Base-by-base conservation (phyloP, 495 filamentous ascomycete species). In the Chaetomium fimeti region DNA sequence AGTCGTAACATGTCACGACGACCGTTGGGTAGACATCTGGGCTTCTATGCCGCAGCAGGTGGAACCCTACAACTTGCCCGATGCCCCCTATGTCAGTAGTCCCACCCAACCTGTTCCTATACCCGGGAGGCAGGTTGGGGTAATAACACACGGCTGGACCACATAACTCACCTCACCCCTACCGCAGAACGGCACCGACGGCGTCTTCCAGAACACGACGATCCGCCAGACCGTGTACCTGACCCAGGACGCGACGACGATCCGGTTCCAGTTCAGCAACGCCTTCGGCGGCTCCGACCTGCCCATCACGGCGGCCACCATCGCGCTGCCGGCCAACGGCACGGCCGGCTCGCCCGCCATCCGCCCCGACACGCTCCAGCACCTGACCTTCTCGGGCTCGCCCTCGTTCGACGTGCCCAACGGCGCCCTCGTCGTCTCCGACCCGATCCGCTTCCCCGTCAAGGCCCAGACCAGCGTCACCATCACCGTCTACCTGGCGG, bases 211-310 rank as follows among this genome's bases (percentile, higher is more conserved):
- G 25, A 83, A 87, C 63, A 75, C 83, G 3, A 88, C 87, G 1
- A 73, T 89, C 65, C 84, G 87, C 13, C 85, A 88, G 71, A 89
- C 86, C 0, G 56, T 88, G n/a, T 81, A 82, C 54, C 25, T 85
- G 13, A 80, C 83, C 1, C 72, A 85, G 12, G 75, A 74, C 12
- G 74, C 79, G 2, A 57, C 75, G 13, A 74, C 74, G 27, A 76
- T 88, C 65, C 84, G 86, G 13, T 65, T 89, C 22, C 76, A 78
- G 22, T 73, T 90, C 38, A 85, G 81, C 59, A 90, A 90, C 70
- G 80, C 79, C 9, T 88, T 89, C 63, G 87, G 87, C 5, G 61
- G 67, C 2, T 80, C 75, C 49, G 78, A 84, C 61, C 75, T 89
- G 0, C 76, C 80, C 20, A 82, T 90, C 62, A 83, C 82, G 0